Percentiles rank a stretch among this genome's conserved stretches.
These are phyloP conservation scores for Yamadazyma oceani DNA, from an alignment of 1,139 yeast species.

Conservation along the genomic window DNA sequence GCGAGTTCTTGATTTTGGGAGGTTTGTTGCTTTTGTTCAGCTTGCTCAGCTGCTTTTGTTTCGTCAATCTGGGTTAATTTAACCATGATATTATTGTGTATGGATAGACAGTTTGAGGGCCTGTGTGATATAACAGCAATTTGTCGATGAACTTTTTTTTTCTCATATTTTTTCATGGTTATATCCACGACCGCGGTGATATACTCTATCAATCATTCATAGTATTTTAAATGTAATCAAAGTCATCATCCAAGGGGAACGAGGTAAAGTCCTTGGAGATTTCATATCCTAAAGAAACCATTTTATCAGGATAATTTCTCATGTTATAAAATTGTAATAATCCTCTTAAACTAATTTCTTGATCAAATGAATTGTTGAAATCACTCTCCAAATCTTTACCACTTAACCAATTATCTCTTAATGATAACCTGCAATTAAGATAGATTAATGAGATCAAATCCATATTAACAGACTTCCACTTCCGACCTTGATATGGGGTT, in stretches of 20 bases:
- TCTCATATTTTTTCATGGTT: slow-evolving; percentile 1
- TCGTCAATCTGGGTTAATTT: slow-evolving; percentile 72
- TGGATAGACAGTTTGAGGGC: too few species aligned
- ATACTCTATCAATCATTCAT: too few species aligned
- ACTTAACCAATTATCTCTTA: slow-evolving; percentile 87
- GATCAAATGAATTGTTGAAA: slow-evolving; percentile 76
- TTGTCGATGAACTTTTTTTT: slow-evolving; percentile 15
- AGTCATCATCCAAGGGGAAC: slow-evolving; percentile 15
- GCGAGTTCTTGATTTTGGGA: slow-evolving; percentile 1
- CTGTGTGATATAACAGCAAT: slow-evolving; percentile 7
- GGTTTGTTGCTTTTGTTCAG: slow-evolving; percentile 18
- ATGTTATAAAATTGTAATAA: slow-evolving; percentile 77
- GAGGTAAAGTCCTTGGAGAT: slow-evolving; percentile 21
- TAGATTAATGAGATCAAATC: slow-evolving; percentile 87
- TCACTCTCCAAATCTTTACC: slow-evolving; percentile 80
- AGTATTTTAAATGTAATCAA: slow-evolving; percentile 14
- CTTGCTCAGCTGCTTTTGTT: slow-evolving; percentile 43
- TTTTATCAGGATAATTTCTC: slow-evolving; percentile 50
- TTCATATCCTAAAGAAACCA: slow-evolving; percentile 58
- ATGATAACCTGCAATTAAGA: slow-evolving; percentile 65
- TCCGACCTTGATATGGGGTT: slow-evolving; percentile 88
- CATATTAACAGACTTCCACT: slow-evolving; percentile 94
- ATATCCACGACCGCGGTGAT: slow-evolving; percentile 1
- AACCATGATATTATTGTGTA: slow-evolving; percentile 48
- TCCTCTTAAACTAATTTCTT: slow-evolving; percentile 82